A percentile compares a stretch with the other conserved stretches of the same genome.
Evolutionary conservation across 768 basidiomycete species (phyloP).

Genomic region (Leucosporidium scottii): DNA sequence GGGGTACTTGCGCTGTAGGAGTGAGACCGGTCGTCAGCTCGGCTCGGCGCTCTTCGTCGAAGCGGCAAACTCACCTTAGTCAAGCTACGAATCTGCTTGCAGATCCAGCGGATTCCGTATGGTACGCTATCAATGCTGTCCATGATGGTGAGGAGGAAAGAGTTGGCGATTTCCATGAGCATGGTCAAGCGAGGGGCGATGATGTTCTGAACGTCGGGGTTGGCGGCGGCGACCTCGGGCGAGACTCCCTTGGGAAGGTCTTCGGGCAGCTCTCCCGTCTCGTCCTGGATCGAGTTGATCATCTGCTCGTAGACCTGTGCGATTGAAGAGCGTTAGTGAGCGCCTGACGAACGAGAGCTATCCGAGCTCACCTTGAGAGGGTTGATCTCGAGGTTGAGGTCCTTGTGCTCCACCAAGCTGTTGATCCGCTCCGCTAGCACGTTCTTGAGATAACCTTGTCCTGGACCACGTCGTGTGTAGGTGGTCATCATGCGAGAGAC

Average conservation of each 20-base stretch:
- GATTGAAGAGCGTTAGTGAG: background rate
- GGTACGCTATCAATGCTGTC: conserved; percentile 98
- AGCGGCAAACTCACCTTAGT: conserved; percentile 60
- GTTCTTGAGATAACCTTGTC: conserved; percentile 95
- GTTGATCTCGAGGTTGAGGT: conserved; percentile 97
- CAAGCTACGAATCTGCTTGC: conserved; percentile 95
- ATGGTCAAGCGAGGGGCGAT: conserved; percentile 94
- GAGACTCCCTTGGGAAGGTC: conserved; percentile 88
- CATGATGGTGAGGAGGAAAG: conserved; percentile 93
- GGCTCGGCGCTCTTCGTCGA: background rate
- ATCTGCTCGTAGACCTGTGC: conserved; percentile 94
- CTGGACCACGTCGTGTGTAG: conserved; percentile 95
- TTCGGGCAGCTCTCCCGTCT: conserved; percentile 81
- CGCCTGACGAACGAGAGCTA: background rate
- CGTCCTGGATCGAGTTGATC: conserved; percentile 97
- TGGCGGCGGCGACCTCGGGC: conserved; percentile 88
- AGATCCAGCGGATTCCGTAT: conserved; percentile 99
- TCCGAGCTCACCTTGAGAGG: conserved; percentile 70
- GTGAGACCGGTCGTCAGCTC: background rate
- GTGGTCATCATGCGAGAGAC: conserved; percentile 99
- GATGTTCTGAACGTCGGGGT: conserved; percentile 93
- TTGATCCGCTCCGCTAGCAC: conserved; percentile 97
- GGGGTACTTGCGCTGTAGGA: conserved; percentile 83
- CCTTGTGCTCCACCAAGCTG: conserved; percentile 97
- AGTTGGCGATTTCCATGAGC: conserved; percentile 99